Evolutionary conservation across 495 filamentous ascomycete species (phyloP).

Genomic region (Polyplosphaeria fusca): DNA sequence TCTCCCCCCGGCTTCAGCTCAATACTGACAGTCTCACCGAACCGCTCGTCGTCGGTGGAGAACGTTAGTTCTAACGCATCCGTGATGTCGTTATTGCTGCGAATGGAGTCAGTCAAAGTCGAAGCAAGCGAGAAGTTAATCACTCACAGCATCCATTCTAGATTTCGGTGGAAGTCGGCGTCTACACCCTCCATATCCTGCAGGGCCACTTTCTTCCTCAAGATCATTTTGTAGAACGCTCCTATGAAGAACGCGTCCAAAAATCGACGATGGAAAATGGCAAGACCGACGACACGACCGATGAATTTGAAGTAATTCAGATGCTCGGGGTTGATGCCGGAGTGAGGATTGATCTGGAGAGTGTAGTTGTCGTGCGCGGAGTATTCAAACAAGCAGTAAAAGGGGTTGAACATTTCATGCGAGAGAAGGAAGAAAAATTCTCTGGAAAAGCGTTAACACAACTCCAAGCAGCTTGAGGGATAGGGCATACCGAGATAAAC

Average conservation of each 20-base stretch:
- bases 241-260: slow-evolving; percentile 99
- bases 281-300: slow-evolving; percentile 92
- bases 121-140: neutral
- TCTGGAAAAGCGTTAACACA: no score
- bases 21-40: slow-evolving; percentile 86
- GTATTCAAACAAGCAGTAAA: slow-evolving; percentile 99
- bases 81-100: slow-evolving; percentile 87
- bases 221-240: slow-evolving; percentile 99
- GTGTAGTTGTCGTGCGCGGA: slow-evolving; percentile 99
- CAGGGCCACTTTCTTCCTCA: slow-evolving; percentile 85
- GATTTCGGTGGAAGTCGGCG: slow-evolving; percentile 89
- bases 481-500: slow-evolving; percentile 91
- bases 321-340: slow-evolving; percentile 98
- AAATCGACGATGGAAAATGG: slow-evolving; percentile 98
- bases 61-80: slow-evolving; percentile 92
- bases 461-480: no score
- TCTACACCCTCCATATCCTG: slow-evolving; percentile 99
- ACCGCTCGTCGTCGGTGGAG: slow-evolving; percentile 93
- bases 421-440: slow-evolving; percentile 99
- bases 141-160: slow-evolving; percentile 86
- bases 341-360: slow-evolving; percentile 99
- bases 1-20: slow-evolving; percentile 88
- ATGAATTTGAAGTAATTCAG: slow-evolving; percentile 99
- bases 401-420: slow-evolving; percentile 99
- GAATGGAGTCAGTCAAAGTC: slow-evolving; percentile 4